Conservation (phyloP, 306 rosid genomes). For the Ormosia semicastrata region DNA sequence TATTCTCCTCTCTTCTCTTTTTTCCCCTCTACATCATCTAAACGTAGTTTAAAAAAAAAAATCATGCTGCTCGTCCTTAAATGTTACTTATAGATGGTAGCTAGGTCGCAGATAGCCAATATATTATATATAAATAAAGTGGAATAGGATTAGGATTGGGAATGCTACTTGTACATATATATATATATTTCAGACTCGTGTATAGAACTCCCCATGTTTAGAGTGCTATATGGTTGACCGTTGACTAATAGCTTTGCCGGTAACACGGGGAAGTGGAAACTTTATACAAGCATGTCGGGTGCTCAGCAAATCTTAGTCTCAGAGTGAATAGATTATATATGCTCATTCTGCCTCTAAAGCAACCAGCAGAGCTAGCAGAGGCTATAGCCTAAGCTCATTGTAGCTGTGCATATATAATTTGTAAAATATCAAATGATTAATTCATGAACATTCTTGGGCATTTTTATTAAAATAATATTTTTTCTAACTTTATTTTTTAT, state of each 20-base stretch:
- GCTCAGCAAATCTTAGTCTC: constrained; percentile 24
- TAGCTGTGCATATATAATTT: neutral
- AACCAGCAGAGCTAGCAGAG: neutral
- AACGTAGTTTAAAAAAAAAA: neutral
- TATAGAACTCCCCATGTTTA: neutral
- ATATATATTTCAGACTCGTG: neutral
- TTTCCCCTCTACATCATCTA: neutral
- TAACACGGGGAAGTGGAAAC: constrained; percentile 36
- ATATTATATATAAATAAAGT: no score
- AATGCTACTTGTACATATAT: neutral
- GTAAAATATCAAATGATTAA: neutral
- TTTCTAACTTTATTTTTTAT: no score
- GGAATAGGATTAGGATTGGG: neutral
- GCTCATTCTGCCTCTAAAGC: constrained; percentile 18
- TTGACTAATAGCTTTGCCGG: constrained; percentile 12
- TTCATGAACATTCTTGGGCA: neutral
- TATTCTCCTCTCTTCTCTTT: neutral
- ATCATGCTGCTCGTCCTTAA: no score
- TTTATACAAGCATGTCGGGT: constrained; percentile 20
- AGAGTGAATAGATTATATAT: constrained; percentile 21
- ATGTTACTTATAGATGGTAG: no score
- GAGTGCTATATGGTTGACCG: neutral
- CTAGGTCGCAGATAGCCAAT: no score
- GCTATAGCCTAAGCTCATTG: neutral
- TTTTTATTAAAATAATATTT: no score